Evolutionary conservation across 2,329 filamentous ascomycete species (phyloP).

Genomic region (Colletotrichum sublineola): DNA sequence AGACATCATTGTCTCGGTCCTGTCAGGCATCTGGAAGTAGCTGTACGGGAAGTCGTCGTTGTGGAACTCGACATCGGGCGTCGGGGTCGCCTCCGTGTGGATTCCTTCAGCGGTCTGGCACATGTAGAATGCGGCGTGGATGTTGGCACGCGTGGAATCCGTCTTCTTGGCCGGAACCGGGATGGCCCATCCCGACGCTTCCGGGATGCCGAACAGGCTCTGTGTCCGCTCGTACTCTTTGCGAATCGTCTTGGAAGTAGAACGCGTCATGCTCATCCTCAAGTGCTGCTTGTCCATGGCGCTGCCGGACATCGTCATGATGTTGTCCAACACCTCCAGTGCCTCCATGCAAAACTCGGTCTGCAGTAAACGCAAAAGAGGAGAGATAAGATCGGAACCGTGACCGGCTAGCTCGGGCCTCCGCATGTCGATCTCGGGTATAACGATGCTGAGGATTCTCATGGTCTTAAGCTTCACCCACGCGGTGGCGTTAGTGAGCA

Average conservation of each 20-base stretch:
- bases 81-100: conserved; percentile 72
- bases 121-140: conserved; percentile 96
- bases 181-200: conserved; percentile 95
- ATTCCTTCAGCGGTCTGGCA: conserved; percentile 78
- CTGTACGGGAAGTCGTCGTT: conserved; percentile 88
- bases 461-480: conserved; percentile 97
- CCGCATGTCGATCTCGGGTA: conserved; percentile 93
- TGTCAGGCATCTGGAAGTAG: conserved; percentile 79
- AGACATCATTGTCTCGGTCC: conserved; percentile 93
- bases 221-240: conserved; percentile 97
- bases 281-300: conserved; percentile 95
- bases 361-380: conserved; percentile 87
- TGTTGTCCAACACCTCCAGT: conserved; percentile 90
- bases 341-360: conserved; percentile 96
- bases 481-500: conserved; percentile 87
- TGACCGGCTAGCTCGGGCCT: conserved; percentile 90
- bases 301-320: conserved; percentile 93
- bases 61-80: conserved; percentile 92
- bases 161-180: conserved; percentile 93
- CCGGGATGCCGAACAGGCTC: conserved; percentile 95
- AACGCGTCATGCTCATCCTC: conserved; percentile 97
- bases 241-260: conserved; percentile 84
- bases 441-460: conserved; percentile 85
- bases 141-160: conserved; percentile 86
- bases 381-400: conserved; percentile 95